phyloP scores from a whole-genome alignment of 1,284 basidiomycete species.

The Psilocybe mexicana region DNA sequence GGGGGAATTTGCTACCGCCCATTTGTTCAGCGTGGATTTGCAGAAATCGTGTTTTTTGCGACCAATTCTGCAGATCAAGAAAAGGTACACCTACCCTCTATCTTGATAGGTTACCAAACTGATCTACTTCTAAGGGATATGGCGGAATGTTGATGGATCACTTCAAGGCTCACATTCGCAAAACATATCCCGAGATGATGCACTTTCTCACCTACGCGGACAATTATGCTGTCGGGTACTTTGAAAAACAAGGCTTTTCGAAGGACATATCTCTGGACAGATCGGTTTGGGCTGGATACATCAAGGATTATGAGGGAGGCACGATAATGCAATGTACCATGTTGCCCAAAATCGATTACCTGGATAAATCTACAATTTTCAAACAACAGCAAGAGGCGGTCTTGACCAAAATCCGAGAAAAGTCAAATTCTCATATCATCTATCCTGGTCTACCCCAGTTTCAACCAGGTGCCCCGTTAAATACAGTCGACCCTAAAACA shows the following conservation, averaged over 20 bases:
- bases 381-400: slow-evolving; percentile 88
- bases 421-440: slow-evolving; percentile 86
- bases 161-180: slow-evolving; percentile 91
- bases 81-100: slow-evolving; percentile 59
- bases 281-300: slow-evolving; percentile 96
- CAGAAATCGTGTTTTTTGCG: slow-evolving; percentile 99
- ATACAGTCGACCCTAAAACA: slow-evolving; percentile 64
- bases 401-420: slow-evolving; percentile 85
- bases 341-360: slow-evolving; percentile 89
- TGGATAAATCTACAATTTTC: slow-evolving; percentile 81
- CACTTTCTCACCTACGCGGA: slow-evolving; percentile 99
- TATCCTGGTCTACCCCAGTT: slow-evolving; percentile 85
- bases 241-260: slow-evolving; percentile 98
- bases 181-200: slow-evolving; percentile 81
- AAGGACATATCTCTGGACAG: slow-evolving; percentile 94
- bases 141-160: slow-evolving; percentile 99
- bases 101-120: not conserved
- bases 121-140: slow-evolving; percentile 71
- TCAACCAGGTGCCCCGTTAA: slow-evolving; percentile 52
- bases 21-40: slow-evolving; percentile 93
- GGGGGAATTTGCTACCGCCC: slow-evolving; percentile 98
- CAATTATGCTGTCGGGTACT: slow-evolving; percentile 99
- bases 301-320: slow-evolving; percentile 99
- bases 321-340: slow-evolving; percentile 99
- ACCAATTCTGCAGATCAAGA: slow-evolving; percentile 97